These are phyloP conservation scores for Fusarium aywerte DNA, from an alignment of 2,329 filamentous ascomycete genomes.

Conservation along the genomic window DNA sequence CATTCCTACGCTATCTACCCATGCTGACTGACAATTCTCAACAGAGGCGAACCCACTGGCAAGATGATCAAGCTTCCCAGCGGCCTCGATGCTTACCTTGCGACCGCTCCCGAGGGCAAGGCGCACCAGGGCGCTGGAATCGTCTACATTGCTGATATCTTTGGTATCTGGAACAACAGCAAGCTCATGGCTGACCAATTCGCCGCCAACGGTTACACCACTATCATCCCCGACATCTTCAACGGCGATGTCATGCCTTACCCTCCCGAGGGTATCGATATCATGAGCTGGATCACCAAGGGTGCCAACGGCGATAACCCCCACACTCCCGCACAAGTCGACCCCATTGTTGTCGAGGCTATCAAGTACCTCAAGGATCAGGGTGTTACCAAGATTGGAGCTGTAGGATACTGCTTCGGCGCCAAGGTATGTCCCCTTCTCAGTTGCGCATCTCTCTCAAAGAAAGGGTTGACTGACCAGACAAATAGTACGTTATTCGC, in stretches of 20 bases:
- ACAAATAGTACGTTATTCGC: constrained; percentile 71
- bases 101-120: constrained; percentile 53
- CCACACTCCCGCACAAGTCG: constrained; percentile 49
- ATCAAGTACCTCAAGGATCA: constrained; percentile 67
- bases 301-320: constrained; percentile 62
- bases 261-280: constrained; percentile 46
- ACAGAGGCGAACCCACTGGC: constrained; percentile 62
- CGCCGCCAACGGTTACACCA: constrained; percentile 54
- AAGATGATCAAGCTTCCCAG: constrained; percentile 57
- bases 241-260: constrained; percentile 50
- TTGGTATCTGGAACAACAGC: constrained; percentile 55
- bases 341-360: constrained; percentile 49
- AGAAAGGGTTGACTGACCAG: neutral
- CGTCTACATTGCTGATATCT: constrained; percentile 53
- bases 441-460: fast-evolving
- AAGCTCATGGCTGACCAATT: constrained; percentile 56
- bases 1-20: neutral
- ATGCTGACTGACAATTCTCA: neutral
- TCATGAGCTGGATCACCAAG: constrained; percentile 51
- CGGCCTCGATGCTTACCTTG: constrained; percentile 62
- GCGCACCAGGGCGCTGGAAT: constrained; percentile 48
- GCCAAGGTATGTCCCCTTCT: constrained; percentile 63
- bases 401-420: constrained; percentile 73
- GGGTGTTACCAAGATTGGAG: constrained; percentile 64
- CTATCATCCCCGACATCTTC: constrained; percentile 54